These are phyloP conservation scores for Tetracladium maxilliforme DNA, from an alignment of 2,329 filamentous ascomycete genomes.

Conservation along the genomic window DNA sequence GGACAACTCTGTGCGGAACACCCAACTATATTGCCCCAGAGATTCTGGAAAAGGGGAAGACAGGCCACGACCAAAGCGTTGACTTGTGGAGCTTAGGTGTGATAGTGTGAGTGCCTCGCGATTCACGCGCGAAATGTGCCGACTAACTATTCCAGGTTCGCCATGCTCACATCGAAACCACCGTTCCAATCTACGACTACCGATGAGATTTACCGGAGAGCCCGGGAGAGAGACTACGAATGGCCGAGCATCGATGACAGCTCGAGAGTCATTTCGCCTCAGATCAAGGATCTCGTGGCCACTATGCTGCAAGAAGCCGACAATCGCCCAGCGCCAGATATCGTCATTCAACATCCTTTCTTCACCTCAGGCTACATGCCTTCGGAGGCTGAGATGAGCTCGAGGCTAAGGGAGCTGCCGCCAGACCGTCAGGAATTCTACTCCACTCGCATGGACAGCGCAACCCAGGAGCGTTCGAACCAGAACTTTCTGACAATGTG, in stretches of 20 bases:
- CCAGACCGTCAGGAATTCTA: constrained; percentile 46
- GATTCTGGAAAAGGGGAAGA: constrained; percentile 84
- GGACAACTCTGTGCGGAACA: constrained; percentile 90
- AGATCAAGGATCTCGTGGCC: constrained; percentile 66
- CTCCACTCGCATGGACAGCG: constrained; percentile 23
- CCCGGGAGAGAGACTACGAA: constrained; percentile 58
- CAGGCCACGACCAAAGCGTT: constrained; percentile 93
- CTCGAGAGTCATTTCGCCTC: constrained; percentile 56
- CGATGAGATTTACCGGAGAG: constrained; percentile 69
- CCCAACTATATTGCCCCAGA: constrained; percentile 98
- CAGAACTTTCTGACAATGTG: constrained; percentile 42
- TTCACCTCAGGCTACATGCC: constrained; percentile 69
- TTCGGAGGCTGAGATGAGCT: constrained; percentile 38
- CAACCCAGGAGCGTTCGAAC: too few relatives aligned
- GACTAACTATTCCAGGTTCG: constrained; percentile 46
- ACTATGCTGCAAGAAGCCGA: constrained; percentile 64
- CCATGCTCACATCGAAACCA: constrained; percentile 90
- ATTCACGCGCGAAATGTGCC: constrained; percentile 5
- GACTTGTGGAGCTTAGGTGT: constrained; percentile 98
- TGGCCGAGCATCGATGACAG: constrained; percentile 57
- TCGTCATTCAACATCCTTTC: constrained; percentile 67
- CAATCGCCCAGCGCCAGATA: constrained; percentile 58
- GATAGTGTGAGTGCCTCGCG: constrained; percentile 54
- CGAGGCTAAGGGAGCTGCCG: constrained; percentile 38
- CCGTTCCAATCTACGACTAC: constrained; percentile 89